Percentiles rank a stretch among this genome's conserved stretches.
These are phyloP conservation scores for Datura wrightii DNA, from an alignment of 257 asterid species.

Conservation along the genomic window DNA sequence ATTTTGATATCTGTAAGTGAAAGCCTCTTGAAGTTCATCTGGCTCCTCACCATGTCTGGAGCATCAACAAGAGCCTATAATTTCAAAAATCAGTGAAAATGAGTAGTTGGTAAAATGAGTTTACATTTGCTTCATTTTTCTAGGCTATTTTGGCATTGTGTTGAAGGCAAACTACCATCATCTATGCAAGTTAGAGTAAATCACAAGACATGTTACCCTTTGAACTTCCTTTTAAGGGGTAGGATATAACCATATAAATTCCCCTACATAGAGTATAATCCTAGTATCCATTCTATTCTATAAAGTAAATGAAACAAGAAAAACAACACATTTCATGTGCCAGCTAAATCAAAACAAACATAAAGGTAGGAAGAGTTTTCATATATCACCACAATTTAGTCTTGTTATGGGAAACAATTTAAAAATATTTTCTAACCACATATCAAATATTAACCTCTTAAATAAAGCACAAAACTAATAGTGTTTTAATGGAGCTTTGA, in stretches of 20 bases:
- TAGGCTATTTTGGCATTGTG: background rate
- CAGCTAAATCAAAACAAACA: background rate
- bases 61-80: slow-evolving; percentile 90
- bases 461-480: background rate
- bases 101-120: background rate
- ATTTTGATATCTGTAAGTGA: slow-evolving; percentile 84
- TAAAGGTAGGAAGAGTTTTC: background rate
- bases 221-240: background rate
- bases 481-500: background rate
- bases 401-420: background rate
- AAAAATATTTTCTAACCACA: background rate
- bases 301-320: background rate
- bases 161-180: background rate
- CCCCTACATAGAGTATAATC: background rate
- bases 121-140: background rate
- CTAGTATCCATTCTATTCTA: background rate
- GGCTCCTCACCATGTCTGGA: slow-evolving; percentile 91
- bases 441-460: background rate
- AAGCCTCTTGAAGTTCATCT: slow-evolving; percentile 93
- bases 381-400: background rate
- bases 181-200: background rate
- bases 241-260: background rate
- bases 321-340: background rate
- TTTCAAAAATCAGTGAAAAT: background rate
- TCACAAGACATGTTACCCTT: background rate